phyloP scores from a whole-genome alignment of 2,329 filamentous ascomycete genomes.

The Huntiella moniliformis region DNA sequence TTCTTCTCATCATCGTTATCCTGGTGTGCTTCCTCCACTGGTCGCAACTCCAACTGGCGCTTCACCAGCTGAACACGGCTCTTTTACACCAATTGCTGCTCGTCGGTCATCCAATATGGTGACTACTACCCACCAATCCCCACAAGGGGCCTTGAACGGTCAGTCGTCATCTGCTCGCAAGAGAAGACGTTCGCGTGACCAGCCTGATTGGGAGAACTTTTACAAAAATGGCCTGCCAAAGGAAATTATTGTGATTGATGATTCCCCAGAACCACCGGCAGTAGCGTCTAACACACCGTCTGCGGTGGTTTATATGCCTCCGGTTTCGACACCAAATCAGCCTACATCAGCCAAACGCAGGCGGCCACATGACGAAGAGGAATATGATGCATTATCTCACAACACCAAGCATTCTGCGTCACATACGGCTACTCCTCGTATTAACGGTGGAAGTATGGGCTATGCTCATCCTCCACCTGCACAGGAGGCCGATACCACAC shows the following conservation, averaged over 20 bases:
- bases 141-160: conserved; percentile 13
- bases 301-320: conserved; percentile 5
- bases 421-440: conserved; percentile 51
- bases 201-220: conserved; percentile 62
- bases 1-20: conserved; percentile 1
- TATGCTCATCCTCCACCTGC: conserved; percentile 36
- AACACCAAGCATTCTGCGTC: conserved; percentile 50
- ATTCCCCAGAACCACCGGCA: conserved; percentile 42
- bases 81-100: neutral
- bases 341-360: conserved; percentile 53
- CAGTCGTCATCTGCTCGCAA: conserved; percentile 20
- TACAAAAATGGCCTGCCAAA: conserved; percentile 70
- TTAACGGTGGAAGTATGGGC: conserved; percentile 16
- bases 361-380: conserved; percentile 39
- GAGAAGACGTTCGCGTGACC: conserved; percentile 34
- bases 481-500: conserved; percentile 63
- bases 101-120: conserved; percentile 8
- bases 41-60: conserved; percentile 4
- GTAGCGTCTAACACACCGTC: conserved; percentile 14
- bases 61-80: neutral
- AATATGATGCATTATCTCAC: conserved; percentile 49
- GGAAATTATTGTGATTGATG: conserved; percentile 71
- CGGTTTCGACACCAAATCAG: conserved; percentile 13
- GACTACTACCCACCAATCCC: conserved; percentile 15
- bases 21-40: conserved; percentile 5